phyloP scores from a whole-genome alignment of 768 basidiomycete genomes.

The Suillus bovinus region DNA sequence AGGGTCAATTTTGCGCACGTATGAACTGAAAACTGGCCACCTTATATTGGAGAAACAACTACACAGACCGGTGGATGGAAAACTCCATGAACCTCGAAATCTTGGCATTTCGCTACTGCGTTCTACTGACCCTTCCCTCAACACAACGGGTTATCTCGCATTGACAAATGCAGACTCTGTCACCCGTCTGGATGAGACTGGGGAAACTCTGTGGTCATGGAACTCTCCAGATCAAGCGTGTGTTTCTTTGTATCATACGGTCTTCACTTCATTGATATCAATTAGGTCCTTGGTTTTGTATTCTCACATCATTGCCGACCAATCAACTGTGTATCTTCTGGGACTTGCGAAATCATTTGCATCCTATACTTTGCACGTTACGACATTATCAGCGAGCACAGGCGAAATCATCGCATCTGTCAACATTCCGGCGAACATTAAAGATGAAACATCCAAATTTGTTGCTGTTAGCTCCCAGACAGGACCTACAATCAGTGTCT shows the following conservation, averaged over 20 bases:
- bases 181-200: conserved; percentile 50
- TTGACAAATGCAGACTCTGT: conserved; percentile 65
- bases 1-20: conserved; percentile 66
- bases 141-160: conserved; percentile 40
- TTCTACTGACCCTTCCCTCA: conserved; percentile 38
- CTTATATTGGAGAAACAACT: conserved; percentile 67
- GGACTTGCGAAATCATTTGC: conserved; percentile 45
- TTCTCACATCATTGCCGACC: conserved; percentile 58
- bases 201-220: conserved; percentile 71
- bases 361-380: conserved; percentile 67
- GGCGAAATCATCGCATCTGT: conserved; percentile 51
- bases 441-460: conserved; percentile 35
- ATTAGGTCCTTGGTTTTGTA: conserved; percentile 64
- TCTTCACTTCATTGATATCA: conserved; percentile 7
- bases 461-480: conserved; percentile 31
- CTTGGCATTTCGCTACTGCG: conserved; percentile 53
- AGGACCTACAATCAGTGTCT: conserved; percentile 16
- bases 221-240: conserved; percentile 67
- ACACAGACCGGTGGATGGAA: conserved; percentile 44
- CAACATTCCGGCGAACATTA: conserved; percentile 55
- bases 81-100: conserved; percentile 50
- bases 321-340: conserved; percentile 53
- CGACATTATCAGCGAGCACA: conserved; percentile 54
- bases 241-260: conserved; percentile 22
- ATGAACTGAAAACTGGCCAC: conserved; percentile 63